Evolutionary conservation across 176 grass and related monocot genomes (phyloP).

Genomic region (Otatea glauca): DNA sequence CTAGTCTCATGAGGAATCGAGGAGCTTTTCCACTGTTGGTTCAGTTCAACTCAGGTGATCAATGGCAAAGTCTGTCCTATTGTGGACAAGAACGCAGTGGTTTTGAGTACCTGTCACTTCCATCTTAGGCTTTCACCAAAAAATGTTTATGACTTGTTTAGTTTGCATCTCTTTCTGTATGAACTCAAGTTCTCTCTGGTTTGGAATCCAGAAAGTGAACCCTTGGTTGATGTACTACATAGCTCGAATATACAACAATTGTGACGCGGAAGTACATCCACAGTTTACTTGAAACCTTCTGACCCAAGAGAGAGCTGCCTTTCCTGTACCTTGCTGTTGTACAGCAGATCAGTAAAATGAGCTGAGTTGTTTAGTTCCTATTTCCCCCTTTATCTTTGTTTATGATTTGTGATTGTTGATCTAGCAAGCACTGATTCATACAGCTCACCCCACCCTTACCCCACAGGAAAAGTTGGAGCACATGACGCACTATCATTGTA

Average conservation of each 20-base stretch:
- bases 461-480: conserved; percentile 22
- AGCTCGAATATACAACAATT: no score
- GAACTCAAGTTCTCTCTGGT: neutral
- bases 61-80: no score
- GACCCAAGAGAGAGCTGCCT: neutral
- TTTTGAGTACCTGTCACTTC: no score
- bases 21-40: no score
- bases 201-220: neutral
- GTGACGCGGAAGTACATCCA: no score
- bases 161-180: neutral
- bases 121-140: no score
- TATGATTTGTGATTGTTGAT: conserved; percentile 12
- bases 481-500: neutral
- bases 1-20: no score
- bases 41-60: no score
- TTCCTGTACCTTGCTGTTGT: neutral
- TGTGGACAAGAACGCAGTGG: no score
- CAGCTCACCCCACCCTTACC: neutral
- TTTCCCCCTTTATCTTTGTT: neutral
- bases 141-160: no score
- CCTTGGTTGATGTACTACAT: neutral
- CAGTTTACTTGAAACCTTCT: neutral
- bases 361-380: neutral
- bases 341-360: neutral
- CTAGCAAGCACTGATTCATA: neutral